Evolutionary conservation across 2,329 filamentous ascomycete species (phyloP).

Genomic region (Verticillium nubilum): DNA sequence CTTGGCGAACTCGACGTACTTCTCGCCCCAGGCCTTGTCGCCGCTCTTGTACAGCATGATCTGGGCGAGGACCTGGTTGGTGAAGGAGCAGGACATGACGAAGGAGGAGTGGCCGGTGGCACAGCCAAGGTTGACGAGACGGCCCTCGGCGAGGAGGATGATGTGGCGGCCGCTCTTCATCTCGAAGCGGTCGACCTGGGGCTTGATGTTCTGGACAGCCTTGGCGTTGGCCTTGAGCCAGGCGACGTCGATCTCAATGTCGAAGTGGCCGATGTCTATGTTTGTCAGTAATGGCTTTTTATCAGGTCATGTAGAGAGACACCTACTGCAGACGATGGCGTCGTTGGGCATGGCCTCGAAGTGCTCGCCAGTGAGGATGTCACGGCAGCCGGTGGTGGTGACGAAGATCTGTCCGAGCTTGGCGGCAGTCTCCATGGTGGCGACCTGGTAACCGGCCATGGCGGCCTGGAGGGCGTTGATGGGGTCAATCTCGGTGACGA

Average conservation of each 20-base stretch:
- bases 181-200: slow-evolving; percentile 96
- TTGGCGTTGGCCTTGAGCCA: slow-evolving; percentile 97
- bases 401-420: slow-evolving; percentile 92
- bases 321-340: slow-evolving; percentile 95
- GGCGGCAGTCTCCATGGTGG: slow-evolving; percentile 96
- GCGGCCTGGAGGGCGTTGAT: slow-evolving; percentile 99
- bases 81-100: slow-evolving; percentile 99
- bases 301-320: slow-evolving; percentile 24
- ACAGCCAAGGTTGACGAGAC: slow-evolving; percentile 98
- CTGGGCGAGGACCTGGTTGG: slow-evolving; percentile 99
- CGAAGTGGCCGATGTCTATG: slow-evolving; percentile 97
- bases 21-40: slow-evolving; percentile 81
- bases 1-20: slow-evolving; percentile 96
- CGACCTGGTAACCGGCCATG: slow-evolving; percentile 94
- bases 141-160: slow-evolving; percentile 96
- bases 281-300: slow-evolving; percentile 8
- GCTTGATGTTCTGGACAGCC: slow-evolving; percentile 98
- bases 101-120: slow-evolving; percentile 99
- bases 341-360: slow-evolving; percentile 96
- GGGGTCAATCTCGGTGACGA: slow-evolving; percentile 95
- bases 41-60: slow-evolving; percentile 95
- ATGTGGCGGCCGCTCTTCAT: slow-evolving; percentile 94
- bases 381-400: slow-evolving; percentile 97
- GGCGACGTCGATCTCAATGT: slow-evolving; percentile 99
- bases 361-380: slow-evolving; percentile 88